Percentiles rank a stretch among this genome's conserved stretches.
Conservation (phyloP, 2,329 filamentous ascomycete species). For the Purpureocillium lavendulum region DNA sequence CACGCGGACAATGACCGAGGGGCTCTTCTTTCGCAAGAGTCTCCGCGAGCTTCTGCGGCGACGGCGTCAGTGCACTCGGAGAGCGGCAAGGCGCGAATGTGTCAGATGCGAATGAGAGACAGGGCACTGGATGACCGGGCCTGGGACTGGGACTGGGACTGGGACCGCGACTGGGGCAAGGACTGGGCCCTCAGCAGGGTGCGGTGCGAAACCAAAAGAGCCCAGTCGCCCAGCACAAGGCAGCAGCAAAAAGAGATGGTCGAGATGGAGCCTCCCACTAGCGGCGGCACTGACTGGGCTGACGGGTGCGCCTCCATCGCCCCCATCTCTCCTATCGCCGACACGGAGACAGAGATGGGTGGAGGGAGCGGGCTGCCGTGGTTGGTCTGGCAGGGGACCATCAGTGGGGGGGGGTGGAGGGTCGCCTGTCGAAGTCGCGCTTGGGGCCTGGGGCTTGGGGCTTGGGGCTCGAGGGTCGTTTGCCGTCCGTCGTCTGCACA, state of each 20-base stretch:
- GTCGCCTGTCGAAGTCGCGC: no score
- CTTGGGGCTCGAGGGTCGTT: no score
- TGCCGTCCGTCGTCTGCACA: no score
- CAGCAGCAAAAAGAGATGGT: not conserved
- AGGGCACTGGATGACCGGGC: no score
- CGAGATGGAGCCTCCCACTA: constrained; percentile 5
- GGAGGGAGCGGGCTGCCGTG: constrained; percentile 1
- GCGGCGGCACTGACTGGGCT: constrained; percentile 7
- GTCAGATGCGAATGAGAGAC: not conserved
- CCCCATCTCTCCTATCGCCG: constrained; percentile 8
- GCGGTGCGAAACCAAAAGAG: not conserved
- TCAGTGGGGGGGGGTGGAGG: not conserved
- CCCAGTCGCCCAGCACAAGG: no score
- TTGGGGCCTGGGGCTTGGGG: no score
- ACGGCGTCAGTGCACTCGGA: not conserved
- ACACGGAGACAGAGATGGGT: constrained; percentile 2
- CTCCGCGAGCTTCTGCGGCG: not conserved
- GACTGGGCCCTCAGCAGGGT: no score
- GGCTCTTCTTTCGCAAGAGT: not conserved
- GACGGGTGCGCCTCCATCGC: constrained; percentile 7
- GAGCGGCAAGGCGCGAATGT: not conserved
- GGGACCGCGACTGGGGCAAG: no score
- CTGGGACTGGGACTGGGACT: no score
- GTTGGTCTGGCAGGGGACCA: not conserved
- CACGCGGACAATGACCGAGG: constrained; percentile 1